A percentile compares a stretch with the other conserved stretches of the same genome.
phyloP scores from a whole-genome alignment of 2,329 filamentous ascomycete species.

The Dactylellina cionopaga region DNA sequence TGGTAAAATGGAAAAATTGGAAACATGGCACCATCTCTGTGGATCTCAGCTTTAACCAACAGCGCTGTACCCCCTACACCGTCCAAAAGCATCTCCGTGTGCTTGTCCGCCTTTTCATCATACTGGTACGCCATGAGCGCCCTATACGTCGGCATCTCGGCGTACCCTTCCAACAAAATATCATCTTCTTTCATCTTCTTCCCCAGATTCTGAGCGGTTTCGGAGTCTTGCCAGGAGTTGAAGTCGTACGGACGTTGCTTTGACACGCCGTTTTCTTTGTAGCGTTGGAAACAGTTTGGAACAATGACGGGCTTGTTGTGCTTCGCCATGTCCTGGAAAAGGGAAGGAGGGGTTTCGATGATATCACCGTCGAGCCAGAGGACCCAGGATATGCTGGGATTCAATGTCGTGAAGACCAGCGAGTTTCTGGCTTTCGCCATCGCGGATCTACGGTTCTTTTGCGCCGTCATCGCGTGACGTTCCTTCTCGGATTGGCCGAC shows the following conservation, averaged over 20 bases:
- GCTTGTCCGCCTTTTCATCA: constrained; percentile 67
- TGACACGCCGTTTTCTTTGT: constrained; percentile 74
- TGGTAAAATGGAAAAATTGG: constrained; percentile 96
- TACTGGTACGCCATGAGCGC: constrained; percentile 88
- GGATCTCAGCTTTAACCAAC: constrained; percentile 94
- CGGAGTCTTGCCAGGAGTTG: constrained; percentile 96
- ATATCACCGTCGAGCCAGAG: constrained; percentile 95
- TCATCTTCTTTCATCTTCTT: constrained; percentile 87
- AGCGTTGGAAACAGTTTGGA: constrained; percentile 94
- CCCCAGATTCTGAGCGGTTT: constrained; percentile 78
- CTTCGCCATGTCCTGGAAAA: constrained; percentile 90
- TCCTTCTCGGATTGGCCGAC: constrained; percentile 83
- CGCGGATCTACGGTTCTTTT: constrained; percentile 83
- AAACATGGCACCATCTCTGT: constrained; percentile 98
- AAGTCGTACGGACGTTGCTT: constrained; percentile 87
- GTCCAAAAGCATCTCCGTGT: constrained; percentile 78
- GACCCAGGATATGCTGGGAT: constrained; percentile 92
- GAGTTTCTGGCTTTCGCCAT: constrained; percentile 96
- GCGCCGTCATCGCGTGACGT: constrained; percentile 89
- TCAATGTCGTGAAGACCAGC: constrained; percentile 91
- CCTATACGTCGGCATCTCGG: constrained; percentile 90
- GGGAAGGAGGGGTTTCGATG: constrained; percentile 80
- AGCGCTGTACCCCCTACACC: constrained; percentile 93
- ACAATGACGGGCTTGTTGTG: constrained; percentile 92
- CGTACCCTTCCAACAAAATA: constrained; percentile 91